Evolutionary conservation across 2,329 filamentous ascomycete species (phyloP).

Genomic region (Xylaria sp.): DNA sequence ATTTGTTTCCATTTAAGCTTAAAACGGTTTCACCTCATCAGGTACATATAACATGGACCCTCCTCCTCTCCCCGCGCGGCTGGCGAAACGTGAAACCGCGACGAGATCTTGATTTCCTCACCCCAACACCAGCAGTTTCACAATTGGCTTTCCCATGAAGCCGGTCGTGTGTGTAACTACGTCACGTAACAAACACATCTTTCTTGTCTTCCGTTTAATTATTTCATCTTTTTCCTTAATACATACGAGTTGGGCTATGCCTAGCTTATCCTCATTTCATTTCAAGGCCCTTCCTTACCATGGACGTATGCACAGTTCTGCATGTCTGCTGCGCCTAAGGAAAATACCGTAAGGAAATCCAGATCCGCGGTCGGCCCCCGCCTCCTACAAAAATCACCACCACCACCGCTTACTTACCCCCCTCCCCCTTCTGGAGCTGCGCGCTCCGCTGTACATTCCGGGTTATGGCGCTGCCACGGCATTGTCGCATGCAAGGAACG

Average conservation of each 20-base stretch:
- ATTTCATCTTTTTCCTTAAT: background rate
- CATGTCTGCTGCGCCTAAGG: background rate
- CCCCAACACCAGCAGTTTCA: conserved; percentile 20
- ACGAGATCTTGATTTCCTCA: conserved; percentile 18
- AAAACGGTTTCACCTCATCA: conserved; percentile 23
- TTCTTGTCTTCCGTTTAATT: background rate
- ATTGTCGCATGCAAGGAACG: background rate
- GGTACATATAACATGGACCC: too few species aligned
- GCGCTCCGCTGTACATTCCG: background rate
- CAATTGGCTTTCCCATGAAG: conserved; percentile 4
- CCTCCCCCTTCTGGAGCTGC: background rate
- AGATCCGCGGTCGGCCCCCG: background rate
- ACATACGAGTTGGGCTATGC: too few species aligned
- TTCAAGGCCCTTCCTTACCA: background rate
- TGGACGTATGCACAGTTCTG: too few species aligned
- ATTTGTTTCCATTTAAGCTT: conserved; percentile 3
- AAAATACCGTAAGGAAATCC: background rate
- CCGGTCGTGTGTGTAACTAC: background rate
- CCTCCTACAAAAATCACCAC: too few species aligned
- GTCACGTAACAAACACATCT: background rate
- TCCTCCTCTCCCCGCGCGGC: conserved; percentile 19
- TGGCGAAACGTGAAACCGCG: conserved; percentile 23
- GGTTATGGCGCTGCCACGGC: background rate
- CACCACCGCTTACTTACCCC: too few species aligned
- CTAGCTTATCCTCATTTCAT: background rate